Base-by-base conservation (phyloP, 164 flowering plant genomes). In the Vitis labrusca region DNA sequence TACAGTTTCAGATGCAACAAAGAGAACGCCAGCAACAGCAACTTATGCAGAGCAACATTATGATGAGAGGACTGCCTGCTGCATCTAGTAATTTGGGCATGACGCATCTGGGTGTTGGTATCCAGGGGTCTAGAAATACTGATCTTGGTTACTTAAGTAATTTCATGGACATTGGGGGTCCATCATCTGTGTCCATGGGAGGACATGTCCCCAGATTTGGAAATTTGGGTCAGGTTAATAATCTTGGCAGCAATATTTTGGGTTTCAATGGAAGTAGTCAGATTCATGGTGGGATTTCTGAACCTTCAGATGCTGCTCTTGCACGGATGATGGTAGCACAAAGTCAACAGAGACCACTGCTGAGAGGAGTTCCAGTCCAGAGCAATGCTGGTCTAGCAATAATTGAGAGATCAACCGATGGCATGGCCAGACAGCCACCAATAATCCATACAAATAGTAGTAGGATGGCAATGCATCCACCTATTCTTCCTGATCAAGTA, bases 1-100 rank as follows among this genome's bases (percentile, higher is more conserved):
- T 64, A 32, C 79, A 67, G 63, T 54, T 55, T 50, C 75, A 70
- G 56, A 19, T 72, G n/a, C 73, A 69, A 55, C 77, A 74, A 66
- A 61, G 48, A 37, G 65, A 61, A 55, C 37, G 64, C 54, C 44
- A 2, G 44, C 75, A 70, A 44, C 68, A 66, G 32, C 37, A 64
- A 54, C 9, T 63, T 17, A 49, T 63, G 65, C 75, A 65, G 64
- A 37, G 69, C n/a, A 74, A 62, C 50, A 47, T 50, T 68, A 70
- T 74, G 66, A 54, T 61, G 49, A 74, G 74, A 53, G 74, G 70
- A 62, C 37, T 68, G n/a, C 63, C 59, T 15, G 58, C 55, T 10
- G 23, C 64, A n/a, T 13, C 64, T 65, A 71, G 47, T 32, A 50
- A 59, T 29, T 37, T 47, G 8, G 65, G 62, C 29, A 54, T 19